These are phyloP conservation scores for Sclerotinia glacialis DNA, from an alignment of 2,329 filamentous ascomycete genomes.

Conservation along the genomic window DNA sequence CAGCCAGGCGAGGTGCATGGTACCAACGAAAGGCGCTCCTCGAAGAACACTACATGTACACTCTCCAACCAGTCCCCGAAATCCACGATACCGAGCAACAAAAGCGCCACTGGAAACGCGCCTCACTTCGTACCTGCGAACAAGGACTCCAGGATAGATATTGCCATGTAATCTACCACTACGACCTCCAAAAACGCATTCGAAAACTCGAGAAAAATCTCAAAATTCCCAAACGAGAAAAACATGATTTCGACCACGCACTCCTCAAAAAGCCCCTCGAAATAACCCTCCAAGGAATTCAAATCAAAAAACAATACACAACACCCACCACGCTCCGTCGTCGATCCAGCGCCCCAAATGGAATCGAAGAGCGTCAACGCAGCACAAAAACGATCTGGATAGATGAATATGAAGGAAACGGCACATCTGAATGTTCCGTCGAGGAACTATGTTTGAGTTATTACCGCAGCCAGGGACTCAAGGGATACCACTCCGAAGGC, in stretches of 20 bases:
- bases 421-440: constrained; percentile 71
- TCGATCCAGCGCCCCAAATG: constrained; percentile 13
- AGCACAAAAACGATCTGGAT: constrained; percentile 83
- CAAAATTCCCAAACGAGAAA: constrained; percentile 76
- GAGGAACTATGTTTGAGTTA: constrained; percentile 90
- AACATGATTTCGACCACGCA: constrained; percentile 91
- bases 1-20: constrained; percentile 82
- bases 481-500: constrained; percentile 91
- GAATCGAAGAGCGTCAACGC: constrained; percentile 38
- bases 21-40: constrained; percentile 92
- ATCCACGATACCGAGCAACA: constrained; percentile 51
- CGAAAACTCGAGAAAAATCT: constrained; percentile 83
- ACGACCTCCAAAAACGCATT: constrained; percentile 92
- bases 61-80: constrained; percentile 41
- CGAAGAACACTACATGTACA: constrained; percentile 92
- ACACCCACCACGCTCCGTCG: constrained; percentile 28
- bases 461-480: constrained; percentile 80
- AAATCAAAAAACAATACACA: constrained; percentile 62
- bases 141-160: constrained; percentile 80
- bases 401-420: constrained; percentile 65
- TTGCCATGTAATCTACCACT: constrained; percentile 89
- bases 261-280: constrained; percentile 72
- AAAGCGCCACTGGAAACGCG: constrained; percentile 79
- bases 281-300: constrained; percentile 72
- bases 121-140: constrained; percentile 79